Evolutionary conservation across 306 rosid species (phyloP), one percentile per base, ranked within the genome.

Genomic region (Hippophae tibetana): DNA sequence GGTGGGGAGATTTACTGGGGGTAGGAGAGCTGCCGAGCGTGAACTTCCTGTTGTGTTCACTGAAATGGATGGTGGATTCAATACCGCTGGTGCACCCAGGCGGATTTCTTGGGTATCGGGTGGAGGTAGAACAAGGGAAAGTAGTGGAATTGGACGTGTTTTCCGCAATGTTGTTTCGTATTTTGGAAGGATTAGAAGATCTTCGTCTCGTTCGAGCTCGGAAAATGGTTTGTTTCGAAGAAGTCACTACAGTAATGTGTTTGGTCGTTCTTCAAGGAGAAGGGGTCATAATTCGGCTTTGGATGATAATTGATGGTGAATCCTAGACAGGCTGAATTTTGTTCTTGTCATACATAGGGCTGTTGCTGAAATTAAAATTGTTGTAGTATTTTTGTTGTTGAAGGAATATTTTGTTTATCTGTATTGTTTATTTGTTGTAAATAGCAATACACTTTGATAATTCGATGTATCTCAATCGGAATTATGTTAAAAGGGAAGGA

Each of bases 21-120:
- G 89, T 0, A 82, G 85, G 41, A 58, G 72, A 27, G 84, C 84
- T 1, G 79, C 77, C 0, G 84, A 82, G 62, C 81, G 81, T 54
- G 89, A 85, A 66, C 86, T 85, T 27, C 94, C 94, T 9, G 82
- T 79, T 40, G 94, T 85, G n/a, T 85, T 67, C 43, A 85, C 89
- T 7, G 94, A 82, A 54, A 78, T 85, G 79, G 94, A 85, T 54
- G 94, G 86, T 44, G 89, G 79, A n/a, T 82, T 85, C n/a, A 85
- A 76, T 48, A 76, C 69, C 12, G 55, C 59, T 23, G 72, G 75
- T 52, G 73, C 67, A 67, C 84, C 93, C 2, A 71, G 94, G 62
- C 79, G 89, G 68, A 78, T 79, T 60, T 60, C 82, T 5, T 77
- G 86, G 94, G 72, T 76, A 8, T 60, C 80, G 0, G 63, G 73